Conservation (phyloP, 2,329 filamentous ascomycete genomes). For the Trichophyton verrucosum region DNA sequence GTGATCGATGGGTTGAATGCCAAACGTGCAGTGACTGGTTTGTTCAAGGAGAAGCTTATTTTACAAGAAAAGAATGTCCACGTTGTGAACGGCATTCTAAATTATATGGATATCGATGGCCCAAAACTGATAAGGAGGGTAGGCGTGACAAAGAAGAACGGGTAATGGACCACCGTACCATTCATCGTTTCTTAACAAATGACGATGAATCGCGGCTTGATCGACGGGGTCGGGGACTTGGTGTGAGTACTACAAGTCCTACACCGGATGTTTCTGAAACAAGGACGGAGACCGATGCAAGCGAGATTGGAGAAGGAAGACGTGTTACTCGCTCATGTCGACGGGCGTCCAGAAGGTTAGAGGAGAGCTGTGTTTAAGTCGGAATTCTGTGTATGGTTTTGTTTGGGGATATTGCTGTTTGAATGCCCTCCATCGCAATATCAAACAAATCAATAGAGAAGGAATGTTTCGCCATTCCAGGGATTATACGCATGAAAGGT, state of each 20-base stretch:
- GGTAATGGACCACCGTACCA: conserved; percentile 70
- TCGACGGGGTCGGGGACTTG: conserved; percentile 27
- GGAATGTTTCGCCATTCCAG: neutral
- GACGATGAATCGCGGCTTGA: conserved; percentile 48
- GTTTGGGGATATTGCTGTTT: neutral
- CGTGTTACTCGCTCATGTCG: conserved; percentile 26
- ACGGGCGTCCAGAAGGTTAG: conserved; percentile 16
- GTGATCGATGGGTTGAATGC: conserved; percentile 78
- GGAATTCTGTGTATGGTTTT: neutral
- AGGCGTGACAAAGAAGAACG: conserved; percentile 55
- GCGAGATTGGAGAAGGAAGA: conserved; percentile 24
- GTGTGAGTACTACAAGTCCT: conserved; percentile 22
- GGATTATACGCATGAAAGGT: neutral
- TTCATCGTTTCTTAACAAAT: conserved; percentile 69
- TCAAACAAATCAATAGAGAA: neutral
- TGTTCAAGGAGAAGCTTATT: conserved; percentile 78
- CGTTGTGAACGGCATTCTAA: conserved; percentile 92
- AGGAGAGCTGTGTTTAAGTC: neutral
- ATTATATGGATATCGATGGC: conserved; percentile 89
- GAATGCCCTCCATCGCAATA: neutral
- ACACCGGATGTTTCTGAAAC: conserved; percentile 29
- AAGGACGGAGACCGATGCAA: conserved; percentile 28
- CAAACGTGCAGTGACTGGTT: conserved; percentile 71
- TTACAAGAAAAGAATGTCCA: conserved; percentile 72
- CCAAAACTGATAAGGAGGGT: conserved; percentile 77